phyloP scores from a whole-genome alignment of 169 alveolate genomes.

The Babesia sp. region DNA sequence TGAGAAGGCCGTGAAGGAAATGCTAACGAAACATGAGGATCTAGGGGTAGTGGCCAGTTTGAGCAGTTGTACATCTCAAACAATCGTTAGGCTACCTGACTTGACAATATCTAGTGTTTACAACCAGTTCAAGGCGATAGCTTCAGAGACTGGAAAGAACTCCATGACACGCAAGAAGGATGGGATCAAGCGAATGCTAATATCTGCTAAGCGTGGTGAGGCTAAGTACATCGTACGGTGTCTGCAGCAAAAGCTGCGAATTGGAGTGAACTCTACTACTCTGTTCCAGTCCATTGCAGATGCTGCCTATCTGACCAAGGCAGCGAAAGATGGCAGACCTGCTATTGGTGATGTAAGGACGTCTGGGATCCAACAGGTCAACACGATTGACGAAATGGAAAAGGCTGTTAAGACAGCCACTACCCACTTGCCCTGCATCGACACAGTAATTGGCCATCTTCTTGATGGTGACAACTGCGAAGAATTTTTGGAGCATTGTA shows the following conservation, averaged over 20 bases:
- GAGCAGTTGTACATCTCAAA: conserved; percentile 85
- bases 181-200: conserved; percentile 84
- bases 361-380: conserved; percentile 13
- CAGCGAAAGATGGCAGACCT: conserved; percentile 42
- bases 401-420: conserved; percentile 84
- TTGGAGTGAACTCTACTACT: conserved; percentile 94
- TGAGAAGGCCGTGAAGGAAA: conserved; percentile 87
- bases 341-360: conserved; percentile 68
- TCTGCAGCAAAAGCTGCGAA: conserved; percentile 92
- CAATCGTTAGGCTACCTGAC: conserved; percentile 83
- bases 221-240: conserved; percentile 93
- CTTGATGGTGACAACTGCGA: conserved; percentile 78
- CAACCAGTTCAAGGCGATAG: conserved; percentile 68
- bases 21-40: conserved; percentile 88
- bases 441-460: conserved; percentile 85
- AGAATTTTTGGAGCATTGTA: conserved; percentile 84
- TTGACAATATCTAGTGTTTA: conserved; percentile 80
- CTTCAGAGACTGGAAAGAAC: conserved; percentile 72
- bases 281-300: conserved; percentile 82
- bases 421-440: conserved; percentile 92
- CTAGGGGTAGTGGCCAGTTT: conserved; percentile 84
- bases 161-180: conserved; percentile 75
- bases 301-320: conserved; percentile 60
- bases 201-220: conserved; percentile 89
- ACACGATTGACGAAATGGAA: conserved; percentile 82